phyloP scores from a whole-genome alignment of 768 basidiomycete genomes.

The Kockovaella imperatae region DNA sequence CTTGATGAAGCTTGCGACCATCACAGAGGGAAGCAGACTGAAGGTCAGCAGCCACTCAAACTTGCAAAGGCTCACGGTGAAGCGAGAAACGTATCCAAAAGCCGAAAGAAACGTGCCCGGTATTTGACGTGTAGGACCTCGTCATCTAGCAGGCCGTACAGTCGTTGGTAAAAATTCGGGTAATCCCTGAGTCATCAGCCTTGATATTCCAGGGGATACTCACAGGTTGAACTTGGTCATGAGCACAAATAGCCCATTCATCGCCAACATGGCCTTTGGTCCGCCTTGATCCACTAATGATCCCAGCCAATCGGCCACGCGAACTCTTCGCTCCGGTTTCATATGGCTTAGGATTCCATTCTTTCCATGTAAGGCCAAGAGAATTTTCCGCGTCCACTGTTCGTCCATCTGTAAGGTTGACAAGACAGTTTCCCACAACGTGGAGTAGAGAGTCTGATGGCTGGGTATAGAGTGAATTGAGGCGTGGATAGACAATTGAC shows the following conservation, averaged over 20 bases:
- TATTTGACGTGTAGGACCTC: constrained; percentile 86
- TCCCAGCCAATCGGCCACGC: constrained; percentile 44
- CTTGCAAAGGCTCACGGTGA: constrained; percentile 61
- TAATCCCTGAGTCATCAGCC: constrained; percentile 61
- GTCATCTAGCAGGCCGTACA: constrained; percentile 82
- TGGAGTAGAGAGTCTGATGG: constrained; percentile 20
- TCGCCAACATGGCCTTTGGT: constrained; percentile 71
- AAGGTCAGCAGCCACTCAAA: constrained; percentile 11
- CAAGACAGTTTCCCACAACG: constrained; percentile 29
- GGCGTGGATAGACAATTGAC: constrained; percentile 19
- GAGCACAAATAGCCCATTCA: constrained; percentile 83
- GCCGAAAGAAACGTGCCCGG: constrained; percentile 86
- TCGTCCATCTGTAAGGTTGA: constrained; percentile 17
- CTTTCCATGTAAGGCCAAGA: constrained; percentile 41
- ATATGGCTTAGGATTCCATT: constrained; percentile 32
- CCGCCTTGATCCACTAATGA: constrained; percentile 53
- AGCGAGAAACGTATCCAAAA: constrained; percentile 80
- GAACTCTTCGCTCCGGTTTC: constrained; percentile 26
- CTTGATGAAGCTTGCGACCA: constrained; percentile 94
- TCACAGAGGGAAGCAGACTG: constrained; percentile 76
- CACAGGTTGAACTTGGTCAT: constrained; percentile 91
- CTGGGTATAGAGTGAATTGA: constrained; percentile 17
- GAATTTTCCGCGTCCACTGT: constrained; percentile 34
- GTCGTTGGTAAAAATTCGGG: constrained; percentile 83
- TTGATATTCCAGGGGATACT: constrained; percentile 38